These are phyloP conservation scores for Phycomyces blakesleeanus DNA, from an alignment of 192 early-diverging fungal genomes.

Conservation along the genomic window DNA sequence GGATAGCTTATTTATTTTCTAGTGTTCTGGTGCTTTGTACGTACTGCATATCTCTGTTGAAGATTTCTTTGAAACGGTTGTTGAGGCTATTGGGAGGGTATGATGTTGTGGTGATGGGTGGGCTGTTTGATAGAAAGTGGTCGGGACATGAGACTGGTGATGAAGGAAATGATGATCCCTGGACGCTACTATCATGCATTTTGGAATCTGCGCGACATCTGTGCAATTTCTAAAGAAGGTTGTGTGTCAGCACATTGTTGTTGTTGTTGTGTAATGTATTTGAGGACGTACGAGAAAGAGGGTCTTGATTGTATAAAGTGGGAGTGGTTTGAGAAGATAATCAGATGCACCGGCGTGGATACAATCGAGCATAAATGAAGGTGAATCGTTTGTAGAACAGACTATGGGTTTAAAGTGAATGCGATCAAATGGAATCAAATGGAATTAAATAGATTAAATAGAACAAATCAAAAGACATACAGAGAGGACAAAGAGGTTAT, in stretches of 20 bases:
- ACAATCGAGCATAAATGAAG: slow-evolving; percentile 40
- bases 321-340: slow-evolving; percentile 47
- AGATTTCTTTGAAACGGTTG: slow-evolving; percentile 10
- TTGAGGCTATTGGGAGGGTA: neutral
- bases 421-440: no score
- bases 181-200: neutral
- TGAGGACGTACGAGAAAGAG: slow-evolving; percentile 48
- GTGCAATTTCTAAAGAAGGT: neutral
- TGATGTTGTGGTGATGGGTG: neutral
- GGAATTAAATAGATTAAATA: no score
- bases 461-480: no score
- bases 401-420: no score
- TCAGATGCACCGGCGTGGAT: slow-evolving; percentile 52
- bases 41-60: slow-evolving; percentile 11
- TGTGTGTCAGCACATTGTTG: neutral
- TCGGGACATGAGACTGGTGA: slow-evolving; percentile 4
- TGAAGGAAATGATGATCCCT: neutral
- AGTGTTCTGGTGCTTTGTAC: neutral
- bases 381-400: slow-evolving; percentile 29
- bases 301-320: slow-evolving; percentile 44
- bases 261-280: neutral
- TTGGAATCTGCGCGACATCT: neutral
- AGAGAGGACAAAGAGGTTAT: slow-evolving; percentile 17
- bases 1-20: neutral
- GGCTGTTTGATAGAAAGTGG: neutral